Evolutionary conservation across 1,284 basidiomycete species (phyloP).

Genomic region (Naganishia sp.): DNA sequence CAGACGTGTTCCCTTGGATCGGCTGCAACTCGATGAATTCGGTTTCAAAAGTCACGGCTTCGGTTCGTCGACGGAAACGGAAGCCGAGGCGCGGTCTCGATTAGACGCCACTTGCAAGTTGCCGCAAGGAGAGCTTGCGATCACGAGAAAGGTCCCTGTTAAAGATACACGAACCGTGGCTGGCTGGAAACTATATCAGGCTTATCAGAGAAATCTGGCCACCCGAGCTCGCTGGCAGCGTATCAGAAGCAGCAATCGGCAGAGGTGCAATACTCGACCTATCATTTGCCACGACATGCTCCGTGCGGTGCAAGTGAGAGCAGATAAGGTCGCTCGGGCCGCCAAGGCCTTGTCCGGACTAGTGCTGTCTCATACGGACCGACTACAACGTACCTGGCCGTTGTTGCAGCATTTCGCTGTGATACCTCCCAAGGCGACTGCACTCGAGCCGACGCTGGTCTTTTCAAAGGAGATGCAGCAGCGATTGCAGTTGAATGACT

Average conservation of each 20-base stretch:
- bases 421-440: slow-evolving; percentile 76
- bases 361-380: slow-evolving; percentile 66
- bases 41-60: too few species aligned
- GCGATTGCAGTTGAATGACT: slow-evolving; percentile 46
- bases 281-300: slow-evolving; percentile 69
- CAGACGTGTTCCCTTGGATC: too few species aligned
- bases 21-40: not conserved
- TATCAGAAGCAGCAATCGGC: slow-evolving; percentile 70
- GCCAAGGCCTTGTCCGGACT: slow-evolving; percentile 36
- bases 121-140: slow-evolving; percentile 55
- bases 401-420: slow-evolving; percentile 77
- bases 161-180: slow-evolving; percentile 71
- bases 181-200: slow-evolving; percentile 67
- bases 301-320: not conserved
- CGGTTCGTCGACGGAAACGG: slow-evolving; percentile 53
- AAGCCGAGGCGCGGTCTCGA: slow-evolving; percentile 60
- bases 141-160: slow-evolving; percentile 56
- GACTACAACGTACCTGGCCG: slow-evolving; percentile 62
- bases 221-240: slow-evolving; percentile 68
- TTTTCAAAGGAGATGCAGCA: slow-evolving; percentile 58
- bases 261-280: slow-evolving; percentile 68
- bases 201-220: slow-evolving; percentile 61
- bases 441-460: slow-evolving; percentile 69
- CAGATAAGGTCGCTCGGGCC: not conserved
- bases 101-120: slow-evolving; percentile 74